Base-by-base conservation (phyloP, 2,329 filamentous ascomycete genomes). In the Verticillium longisporum region DNA sequence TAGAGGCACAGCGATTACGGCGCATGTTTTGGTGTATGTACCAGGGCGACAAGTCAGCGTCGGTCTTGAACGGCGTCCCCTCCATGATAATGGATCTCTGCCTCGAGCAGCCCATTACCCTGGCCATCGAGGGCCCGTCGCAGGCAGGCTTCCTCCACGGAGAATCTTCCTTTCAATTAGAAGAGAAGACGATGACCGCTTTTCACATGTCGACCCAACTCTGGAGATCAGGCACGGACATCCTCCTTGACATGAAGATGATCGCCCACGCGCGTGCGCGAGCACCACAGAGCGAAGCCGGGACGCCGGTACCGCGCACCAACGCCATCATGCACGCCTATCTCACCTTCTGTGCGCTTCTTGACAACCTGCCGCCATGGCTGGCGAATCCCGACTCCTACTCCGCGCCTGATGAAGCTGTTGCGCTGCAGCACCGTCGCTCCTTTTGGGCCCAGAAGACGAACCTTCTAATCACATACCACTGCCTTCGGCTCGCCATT, bases 41-140 rank as follows among this genome's bases (percentile, higher is more conserved):
- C 61, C 72, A 75, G 68, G 73, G 74, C 2, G 74, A 76, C 59
- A 75, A 76, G 57, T 75, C 73, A 0, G 72, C 74, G 0, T 71
- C 72, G 1, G 71, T 76, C 10, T 62, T 76, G 4, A 78, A 77
- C 57, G 74, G 73, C 4, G 71, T 74, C 0, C 77, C 77, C 2
- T 77, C 78, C 3, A 77, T 76, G 0, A 73, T 79, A 26, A 75
- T 77, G 65, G 74, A 75, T 57, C 77, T 72, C 63, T 77, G 72
- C 1, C 77, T 78, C 57, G 73, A 77, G 50, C 67, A 70, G 0
- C 74, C 73, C 15, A 76, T 78, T 32, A 77, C 75, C 0, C 75
- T 73, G 0, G 14, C 37, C 26, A 58, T 58, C 37, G 56, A 58
- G 10, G 15, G 32, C 15, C 56, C 56, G 10, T 10, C 56, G 7